Conservation (phyloP, 495 filamentous ascomycete genomes). For the Neurospora sp. region DNA sequence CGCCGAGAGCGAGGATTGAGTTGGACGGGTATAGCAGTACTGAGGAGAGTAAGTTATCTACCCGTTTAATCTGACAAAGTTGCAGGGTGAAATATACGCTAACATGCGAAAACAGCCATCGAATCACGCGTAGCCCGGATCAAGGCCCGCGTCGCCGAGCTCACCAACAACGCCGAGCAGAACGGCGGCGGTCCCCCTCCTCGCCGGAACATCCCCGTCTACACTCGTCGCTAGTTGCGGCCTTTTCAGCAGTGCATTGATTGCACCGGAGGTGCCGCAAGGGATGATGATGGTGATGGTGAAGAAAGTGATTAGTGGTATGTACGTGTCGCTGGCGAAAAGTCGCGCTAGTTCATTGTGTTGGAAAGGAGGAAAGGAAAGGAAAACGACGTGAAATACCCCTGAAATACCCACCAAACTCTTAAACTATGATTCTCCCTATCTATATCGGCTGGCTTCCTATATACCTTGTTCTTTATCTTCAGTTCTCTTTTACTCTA, state of each 20-base stretch:
- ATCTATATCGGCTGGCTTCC: not conserved
- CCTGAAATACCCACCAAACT: not conserved
- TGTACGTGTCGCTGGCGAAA: not conserved
- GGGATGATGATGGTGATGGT: not conserved
- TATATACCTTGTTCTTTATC: not conserved
- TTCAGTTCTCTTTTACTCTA: not conserved
- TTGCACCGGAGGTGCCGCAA: not conserved
- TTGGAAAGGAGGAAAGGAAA: not conserved
- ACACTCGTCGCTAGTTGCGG: not conserved
- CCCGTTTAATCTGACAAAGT: not conserved
- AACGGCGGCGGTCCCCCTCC: not conserved
- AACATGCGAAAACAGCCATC: constrained; percentile 52
- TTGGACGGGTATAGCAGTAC: constrained; percentile 78
- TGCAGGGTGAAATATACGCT: constrained; percentile 11
- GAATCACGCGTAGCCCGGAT: constrained; percentile 94
- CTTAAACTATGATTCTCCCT: not conserved
- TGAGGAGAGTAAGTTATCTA: constrained; percentile 75
- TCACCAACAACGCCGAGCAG: constrained; percentile 57
- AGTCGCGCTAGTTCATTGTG: not conserved
- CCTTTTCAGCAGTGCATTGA: not conserved
- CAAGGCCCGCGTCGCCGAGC: constrained; percentile 89
- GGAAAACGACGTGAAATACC: not conserved
- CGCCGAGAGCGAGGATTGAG: constrained; percentile 41
- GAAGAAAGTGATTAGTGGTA: not conserved
- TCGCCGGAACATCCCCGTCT: not conserved